Evolutionary conservation across 1,139 yeast genomes (phyloP).

Genomic region (Pneumocystis carinii): DNA sequence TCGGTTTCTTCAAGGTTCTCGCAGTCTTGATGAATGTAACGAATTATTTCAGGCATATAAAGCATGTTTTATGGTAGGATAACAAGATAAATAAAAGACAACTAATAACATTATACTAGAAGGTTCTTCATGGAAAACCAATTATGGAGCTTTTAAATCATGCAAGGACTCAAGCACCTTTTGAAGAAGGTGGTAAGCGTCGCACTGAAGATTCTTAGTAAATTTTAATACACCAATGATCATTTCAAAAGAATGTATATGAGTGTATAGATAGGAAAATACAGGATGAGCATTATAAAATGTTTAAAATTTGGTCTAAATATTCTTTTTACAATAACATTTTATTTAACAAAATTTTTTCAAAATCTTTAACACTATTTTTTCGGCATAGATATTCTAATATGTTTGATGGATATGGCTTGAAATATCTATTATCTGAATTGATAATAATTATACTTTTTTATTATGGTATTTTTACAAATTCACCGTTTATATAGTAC

Average conservation of each 20-base stretch:
- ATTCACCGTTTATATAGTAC: neutral
- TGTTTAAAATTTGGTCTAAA: neutral
- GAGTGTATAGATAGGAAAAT: neutral
- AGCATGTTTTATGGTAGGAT: constrained; percentile 6
- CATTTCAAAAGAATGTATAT: neutral
- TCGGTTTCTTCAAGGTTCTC: constrained; percentile 11
- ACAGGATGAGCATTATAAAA: neutral
- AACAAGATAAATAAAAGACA: neutral
- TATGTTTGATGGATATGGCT: neutral
- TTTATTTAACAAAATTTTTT: too few species aligned
- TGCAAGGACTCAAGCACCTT: neutral
- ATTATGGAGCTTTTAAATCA: neutral
- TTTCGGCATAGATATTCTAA: neutral
- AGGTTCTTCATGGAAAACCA: neutral
- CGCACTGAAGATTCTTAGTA: neutral
- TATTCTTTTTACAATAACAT: too few species aligned
- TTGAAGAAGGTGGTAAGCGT: neutral
- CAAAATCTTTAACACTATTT: too few species aligned
- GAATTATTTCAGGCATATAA: constrained; percentile 12
- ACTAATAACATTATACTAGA: neutral
- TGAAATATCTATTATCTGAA: too few species aligned
- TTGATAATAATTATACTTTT: neutral
- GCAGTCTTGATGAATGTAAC: constrained; percentile 9
- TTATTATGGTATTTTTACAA: neutral
- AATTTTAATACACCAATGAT: neutral